Percentiles rank a stretch among this genome's conserved stretches.
Evolutionary conservation across 2,329 filamentous ascomycete species (phyloP).

Genomic region (Furcasterigmium furcatum): DNA sequence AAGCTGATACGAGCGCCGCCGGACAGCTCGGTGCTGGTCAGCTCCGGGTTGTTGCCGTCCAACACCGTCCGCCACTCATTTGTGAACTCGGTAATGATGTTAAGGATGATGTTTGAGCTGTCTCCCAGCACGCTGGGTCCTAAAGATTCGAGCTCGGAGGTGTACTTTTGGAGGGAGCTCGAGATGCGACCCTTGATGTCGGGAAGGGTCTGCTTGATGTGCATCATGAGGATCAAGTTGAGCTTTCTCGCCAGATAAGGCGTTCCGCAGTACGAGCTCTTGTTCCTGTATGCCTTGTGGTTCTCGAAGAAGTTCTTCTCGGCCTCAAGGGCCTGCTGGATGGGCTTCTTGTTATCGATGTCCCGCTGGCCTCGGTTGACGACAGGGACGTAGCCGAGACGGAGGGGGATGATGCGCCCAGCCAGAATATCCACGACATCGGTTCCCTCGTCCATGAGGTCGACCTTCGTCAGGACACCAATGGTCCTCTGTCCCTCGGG

Average conservation of each 20-base stretch:
- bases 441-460: constrained; percentile 97
- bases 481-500: constrained; percentile 97
- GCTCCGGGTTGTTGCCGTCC: constrained; percentile 93
- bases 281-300: constrained; percentile 97
- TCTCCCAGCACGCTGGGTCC: constrained; percentile 96
- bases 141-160: constrained; percentile 73
- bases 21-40: constrained; percentile 91
- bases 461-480: constrained; percentile 96
- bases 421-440: constrained; percentile 98
- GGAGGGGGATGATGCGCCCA: constrained; percentile 91
- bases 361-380: constrained; percentile 97
- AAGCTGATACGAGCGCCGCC: constrained; percentile 98
- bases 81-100: constrained; percentile 98
- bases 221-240: constrained; percentile 99
- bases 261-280: constrained; percentile 97
- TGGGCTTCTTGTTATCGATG: constrained; percentile 97
- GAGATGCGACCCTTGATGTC: constrained; percentile 97
- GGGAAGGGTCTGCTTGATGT: constrained; percentile 98
- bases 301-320: constrained; percentile 98
- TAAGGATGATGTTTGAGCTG: constrained; percentile 92
- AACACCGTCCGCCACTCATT: constrained; percentile 96
- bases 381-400: constrained; percentile 93
- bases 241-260: constrained; percentile 95
- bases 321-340: constrained; percentile 83
- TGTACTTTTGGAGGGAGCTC: constrained; percentile 92